These are phyloP conservation scores for Puccinia triticina DNA, from an alignment of 1,284 basidiomycete genomes.

Conservation along the genomic window DNA sequence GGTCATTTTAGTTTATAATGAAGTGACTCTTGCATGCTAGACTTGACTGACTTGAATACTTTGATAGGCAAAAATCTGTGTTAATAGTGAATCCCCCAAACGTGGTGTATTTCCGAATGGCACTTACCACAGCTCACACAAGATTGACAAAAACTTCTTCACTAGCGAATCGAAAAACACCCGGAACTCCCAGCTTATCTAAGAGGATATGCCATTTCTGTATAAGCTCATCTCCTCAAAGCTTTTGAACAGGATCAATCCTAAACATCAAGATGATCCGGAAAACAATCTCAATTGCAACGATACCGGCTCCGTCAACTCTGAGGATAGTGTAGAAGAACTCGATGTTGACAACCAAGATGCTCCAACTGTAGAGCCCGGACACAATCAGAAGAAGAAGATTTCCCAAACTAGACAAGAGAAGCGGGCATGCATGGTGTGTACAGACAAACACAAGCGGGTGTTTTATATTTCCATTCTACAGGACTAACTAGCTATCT, in stretches of 20 bases:
- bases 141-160: background rate
- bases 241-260: background rate
- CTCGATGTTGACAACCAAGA: background rate
- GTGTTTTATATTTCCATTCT: no score
- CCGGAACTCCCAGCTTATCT: background rate
- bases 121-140: background rate
- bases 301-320: background rate
- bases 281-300: background rate
- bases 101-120: no score
- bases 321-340: background rate
- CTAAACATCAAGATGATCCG: background rate
- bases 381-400: background rate
- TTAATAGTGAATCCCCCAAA: background rate
- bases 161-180: background rate
- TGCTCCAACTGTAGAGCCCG: slow-evolving; percentile 3
- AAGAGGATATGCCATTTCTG: background rate
- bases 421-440: no score
- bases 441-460: no score
- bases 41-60: no score
- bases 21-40: no score
- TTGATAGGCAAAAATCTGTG: background rate
- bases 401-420: background rate
- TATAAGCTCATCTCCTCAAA: slow-evolving; percentile 10
- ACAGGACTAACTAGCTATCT: no score
- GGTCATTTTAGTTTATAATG: no score